Percentiles rank a stretch among this genome's conserved stretches.
Evolutionary conservation across 768 basidiomycete species (phyloP).

Genomic region (Dictyophora rubrovolvata): DNA sequence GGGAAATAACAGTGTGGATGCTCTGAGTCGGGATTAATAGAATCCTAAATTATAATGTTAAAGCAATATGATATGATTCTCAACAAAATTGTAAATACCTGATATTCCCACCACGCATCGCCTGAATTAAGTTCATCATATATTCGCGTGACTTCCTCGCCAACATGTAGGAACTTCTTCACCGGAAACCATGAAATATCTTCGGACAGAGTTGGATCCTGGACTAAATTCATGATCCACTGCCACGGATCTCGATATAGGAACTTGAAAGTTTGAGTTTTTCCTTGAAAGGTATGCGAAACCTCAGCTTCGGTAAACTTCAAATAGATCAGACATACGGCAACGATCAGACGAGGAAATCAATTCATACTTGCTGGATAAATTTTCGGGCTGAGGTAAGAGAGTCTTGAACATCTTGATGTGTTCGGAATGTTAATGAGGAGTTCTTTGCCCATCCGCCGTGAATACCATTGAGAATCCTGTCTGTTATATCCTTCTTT

Average conservation of each 20-base stretch:
- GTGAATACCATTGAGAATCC: conserved; percentile 13
- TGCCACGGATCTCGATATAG: conserved; percentile 24
- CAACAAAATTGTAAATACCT: conserved; percentile 11
- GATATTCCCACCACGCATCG: conserved; percentile 21
- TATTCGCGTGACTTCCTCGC: conserved; percentile 13
- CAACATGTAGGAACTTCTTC: conserved; percentile 17
- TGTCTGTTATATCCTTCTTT: conserved; percentile 9
- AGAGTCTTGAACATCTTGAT: conserved; percentile 16
- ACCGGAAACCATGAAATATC: conserved; percentile 16
- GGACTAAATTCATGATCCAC: conserved; percentile 16
- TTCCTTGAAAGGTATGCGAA: conserved; percentile 12
- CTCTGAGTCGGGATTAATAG: too few species aligned
- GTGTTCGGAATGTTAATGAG: conserved; percentile 13
- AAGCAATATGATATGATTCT: too few species aligned
- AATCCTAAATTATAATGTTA: too few species aligned
- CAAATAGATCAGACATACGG: neutral
- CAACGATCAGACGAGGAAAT: too few species aligned
- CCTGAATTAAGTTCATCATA: conserved; percentile 22
- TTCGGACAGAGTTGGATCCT: conserved; percentile 15
- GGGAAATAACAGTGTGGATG: conserved; percentile 20
- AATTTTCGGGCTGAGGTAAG: conserved; percentile 8
- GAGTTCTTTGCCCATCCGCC: conserved; percentile 8
- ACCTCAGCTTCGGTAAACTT: conserved; percentile 16
- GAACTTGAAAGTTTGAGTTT: conserved; percentile 14
- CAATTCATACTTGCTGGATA: too few species aligned